Evolutionary conservation across 176 grass and related monocot species (phyloP).

Genomic region (Hordeum marinum): DNA sequence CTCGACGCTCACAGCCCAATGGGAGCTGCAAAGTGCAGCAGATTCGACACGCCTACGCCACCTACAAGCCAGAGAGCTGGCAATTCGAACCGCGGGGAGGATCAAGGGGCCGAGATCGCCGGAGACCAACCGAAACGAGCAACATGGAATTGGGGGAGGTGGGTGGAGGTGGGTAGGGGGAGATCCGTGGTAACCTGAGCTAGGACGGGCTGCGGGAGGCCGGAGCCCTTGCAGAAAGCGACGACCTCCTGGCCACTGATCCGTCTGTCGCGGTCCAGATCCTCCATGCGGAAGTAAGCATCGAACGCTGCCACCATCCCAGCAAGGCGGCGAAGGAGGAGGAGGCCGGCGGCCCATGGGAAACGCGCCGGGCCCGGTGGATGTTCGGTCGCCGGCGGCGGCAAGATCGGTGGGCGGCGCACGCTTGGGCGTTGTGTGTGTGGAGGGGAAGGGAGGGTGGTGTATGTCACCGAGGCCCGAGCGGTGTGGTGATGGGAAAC

Average conservation of each 20-base stretch:
- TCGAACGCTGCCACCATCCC: constrained; percentile 64
- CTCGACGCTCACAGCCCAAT: not conserved
- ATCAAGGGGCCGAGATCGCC: not conserved
- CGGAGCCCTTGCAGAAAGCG: constrained; percentile 81
- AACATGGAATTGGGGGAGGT: not conserved
- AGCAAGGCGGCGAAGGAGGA: not conserved
- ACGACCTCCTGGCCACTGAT: constrained; percentile 93
- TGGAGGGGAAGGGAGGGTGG: not conserved
- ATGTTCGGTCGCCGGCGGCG: not conserved
- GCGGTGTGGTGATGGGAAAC: not conserved
- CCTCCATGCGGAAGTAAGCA: constrained; percentile 80
- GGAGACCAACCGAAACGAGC: not conserved
- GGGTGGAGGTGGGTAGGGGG: not conserved
- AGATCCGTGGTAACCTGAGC: constrained; percentile 66
- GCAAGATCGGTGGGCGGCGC: constrained; percentile 24
- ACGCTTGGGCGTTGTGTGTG: not conserved
- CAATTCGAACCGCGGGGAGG: not conserved
- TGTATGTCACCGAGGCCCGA: not conserved
- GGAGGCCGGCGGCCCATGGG: not conserved
- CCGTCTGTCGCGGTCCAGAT: constrained; percentile 91
- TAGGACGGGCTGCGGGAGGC: constrained; percentile 74
- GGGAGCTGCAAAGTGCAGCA: not conserved
- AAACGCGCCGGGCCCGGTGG: not conserved
- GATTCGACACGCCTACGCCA: not conserved
- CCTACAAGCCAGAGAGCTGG: not conserved